These are phyloP conservation scores for Capsicum baccatum DNA, from an alignment of 257 asterid species.

Conservation along the genomic window DNA sequence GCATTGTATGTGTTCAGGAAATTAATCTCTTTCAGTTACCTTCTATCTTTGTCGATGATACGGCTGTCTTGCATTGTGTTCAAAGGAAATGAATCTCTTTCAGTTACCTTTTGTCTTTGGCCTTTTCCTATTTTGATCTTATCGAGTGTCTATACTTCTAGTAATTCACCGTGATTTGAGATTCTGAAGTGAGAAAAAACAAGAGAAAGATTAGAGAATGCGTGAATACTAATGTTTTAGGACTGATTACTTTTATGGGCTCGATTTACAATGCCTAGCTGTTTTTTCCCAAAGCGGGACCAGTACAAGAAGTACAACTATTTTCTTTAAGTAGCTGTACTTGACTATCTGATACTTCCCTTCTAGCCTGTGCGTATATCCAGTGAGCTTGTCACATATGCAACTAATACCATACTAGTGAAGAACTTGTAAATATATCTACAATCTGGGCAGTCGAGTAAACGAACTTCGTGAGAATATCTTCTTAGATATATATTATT, in stretches of 20 bases:
- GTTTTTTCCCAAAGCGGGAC: neutral
- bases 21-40: neutral
- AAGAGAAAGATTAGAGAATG: neutral
- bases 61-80: neutral
- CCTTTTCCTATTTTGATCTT: conserved; percentile 8
- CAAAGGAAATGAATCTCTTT: neutral
- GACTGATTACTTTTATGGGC: neutral
- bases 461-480: neutral
- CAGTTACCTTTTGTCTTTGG: neutral
- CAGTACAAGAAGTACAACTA: neutral
- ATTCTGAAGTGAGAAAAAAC: neutral
- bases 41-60: neutral
- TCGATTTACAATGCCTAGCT: neutral
- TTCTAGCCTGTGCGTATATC: neutral
- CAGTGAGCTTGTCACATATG: neutral
- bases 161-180: neutral
- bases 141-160: neutral
- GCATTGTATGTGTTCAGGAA: neutral
- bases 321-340: neutral
- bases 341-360: neutral
- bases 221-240: neutral
- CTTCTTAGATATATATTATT: neutral
- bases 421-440: neutral
- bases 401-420: neutral
- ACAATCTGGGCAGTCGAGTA: neutral